phyloP scores from a whole-genome alignment of 2,329 filamentous ascomycete genomes.

The Talaromyces sp. region DNA sequence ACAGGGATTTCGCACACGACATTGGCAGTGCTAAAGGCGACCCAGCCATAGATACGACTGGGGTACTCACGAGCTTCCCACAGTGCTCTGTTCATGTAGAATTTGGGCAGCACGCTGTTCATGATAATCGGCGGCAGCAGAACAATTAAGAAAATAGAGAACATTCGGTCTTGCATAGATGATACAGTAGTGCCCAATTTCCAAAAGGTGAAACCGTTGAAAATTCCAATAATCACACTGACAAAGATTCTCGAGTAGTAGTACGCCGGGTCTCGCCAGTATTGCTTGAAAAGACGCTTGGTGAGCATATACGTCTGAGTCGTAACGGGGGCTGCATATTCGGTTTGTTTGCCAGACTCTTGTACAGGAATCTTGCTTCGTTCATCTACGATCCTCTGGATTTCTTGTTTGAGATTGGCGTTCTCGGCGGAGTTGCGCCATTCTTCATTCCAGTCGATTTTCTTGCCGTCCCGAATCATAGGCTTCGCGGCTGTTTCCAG shows the following conservation, averaged over 20 bases:
- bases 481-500: constrained; percentile 60
- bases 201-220: constrained; percentile 77
- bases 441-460: constrained; percentile 68
- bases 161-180: constrained; percentile 73
- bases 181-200: constrained; percentile 59
- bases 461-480: constrained; percentile 49
- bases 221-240: constrained; percentile 65
- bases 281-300: constrained; percentile 64
- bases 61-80: constrained; percentile 72
- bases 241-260: constrained; percentile 72
- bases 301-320: constrained; percentile 63
- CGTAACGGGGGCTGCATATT: constrained; percentile 62
- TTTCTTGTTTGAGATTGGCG: constrained; percentile 56
- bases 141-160: constrained; percentile 63
- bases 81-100: constrained; percentile 65
- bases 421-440: constrained; percentile 64
- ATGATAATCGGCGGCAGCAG: constrained; percentile 65
- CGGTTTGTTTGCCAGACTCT: constrained; percentile 31
- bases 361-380: constrained; percentile 47
- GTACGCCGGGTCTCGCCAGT: constrained; percentile 73
- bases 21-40: constrained; percentile 69
- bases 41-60: constrained; percentile 70
- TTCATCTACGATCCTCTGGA: constrained; percentile 57
- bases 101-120: constrained; percentile 71
- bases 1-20: constrained; percentile 68